These are phyloP conservation scores for Chaetomium strumarium DNA, from an alignment of 2,329 filamentous ascomycete species.

Conservation along the genomic window DNA sequence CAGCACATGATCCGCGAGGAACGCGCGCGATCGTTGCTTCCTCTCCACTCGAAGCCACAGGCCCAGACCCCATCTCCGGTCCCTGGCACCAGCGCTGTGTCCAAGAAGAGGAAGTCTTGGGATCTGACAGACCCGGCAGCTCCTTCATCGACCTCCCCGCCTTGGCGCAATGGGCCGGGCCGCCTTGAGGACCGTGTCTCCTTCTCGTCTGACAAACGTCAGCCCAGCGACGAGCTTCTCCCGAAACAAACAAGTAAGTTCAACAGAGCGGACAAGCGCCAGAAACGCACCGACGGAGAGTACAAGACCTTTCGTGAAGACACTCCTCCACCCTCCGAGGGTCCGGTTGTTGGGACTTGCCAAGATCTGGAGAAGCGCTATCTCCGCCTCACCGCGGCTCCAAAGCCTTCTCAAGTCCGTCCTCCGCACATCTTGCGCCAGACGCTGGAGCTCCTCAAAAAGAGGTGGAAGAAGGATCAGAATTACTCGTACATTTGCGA, in stretches of 20 bases:
- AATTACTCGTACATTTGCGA: conserved; percentile 98
- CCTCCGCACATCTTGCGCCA: conserved; percentile 74
- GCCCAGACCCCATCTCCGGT: conserved; percentile 8
- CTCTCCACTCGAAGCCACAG: conserved; percentile 8
- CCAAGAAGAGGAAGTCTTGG: conserved; percentile 79
- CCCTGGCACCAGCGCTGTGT: conserved; percentile 27
- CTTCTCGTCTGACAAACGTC: conserved; percentile 46
- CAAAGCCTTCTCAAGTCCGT: conserved; percentile 82
- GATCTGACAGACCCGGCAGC: conserved; percentile 45
- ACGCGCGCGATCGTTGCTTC: conserved; percentile 36
- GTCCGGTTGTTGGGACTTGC: conserved; percentile 80
- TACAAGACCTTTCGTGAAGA: conserved; percentile 53
- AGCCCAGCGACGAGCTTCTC: conserved; percentile 35
- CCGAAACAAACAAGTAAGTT: conserved; percentile 72
- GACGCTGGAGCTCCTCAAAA: conserved; percentile 82
- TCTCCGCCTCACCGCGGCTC: conserved; percentile 84
- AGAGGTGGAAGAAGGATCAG: conserved; percentile 87
- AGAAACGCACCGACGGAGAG: conserved; percentile 73
- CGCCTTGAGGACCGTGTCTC: conserved; percentile 72
- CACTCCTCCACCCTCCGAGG: conserved; percentile 51
- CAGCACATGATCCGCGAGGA: conserved; percentile 76
- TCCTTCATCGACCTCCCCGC: conserved; percentile 2
- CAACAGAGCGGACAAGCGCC: conserved; percentile 80
- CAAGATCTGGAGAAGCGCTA: conserved; percentile 87
- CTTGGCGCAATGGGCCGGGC: conserved; percentile 20